Conservation (phyloP, 164 flowering plant species). For the Magnolia changhungtana region DNA sequence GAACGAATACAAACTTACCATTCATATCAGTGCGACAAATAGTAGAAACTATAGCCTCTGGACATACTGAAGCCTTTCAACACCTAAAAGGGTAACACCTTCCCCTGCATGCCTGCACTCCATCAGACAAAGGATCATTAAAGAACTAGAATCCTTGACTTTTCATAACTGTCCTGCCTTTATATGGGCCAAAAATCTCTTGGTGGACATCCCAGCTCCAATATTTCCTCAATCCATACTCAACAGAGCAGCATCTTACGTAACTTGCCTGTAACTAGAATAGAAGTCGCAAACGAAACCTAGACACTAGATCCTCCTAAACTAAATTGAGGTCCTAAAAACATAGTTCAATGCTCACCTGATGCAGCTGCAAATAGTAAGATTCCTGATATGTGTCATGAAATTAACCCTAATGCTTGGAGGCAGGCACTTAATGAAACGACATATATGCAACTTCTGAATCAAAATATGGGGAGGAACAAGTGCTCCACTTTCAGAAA, state of each 20-base stretch:
- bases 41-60: neutral
- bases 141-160: neutral
- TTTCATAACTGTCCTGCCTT: neutral
- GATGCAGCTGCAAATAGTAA: constrained; percentile 14
- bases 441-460: constrained; percentile 21
- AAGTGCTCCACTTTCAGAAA: constrained; percentile 29
- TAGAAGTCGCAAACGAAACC: constrained; percentile 6
- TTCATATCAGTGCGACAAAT: neutral
- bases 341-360: constrained; percentile 4
- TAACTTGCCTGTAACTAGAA: neutral
- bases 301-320: neutral
- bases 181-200: neutral
- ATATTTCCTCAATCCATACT: neutral
- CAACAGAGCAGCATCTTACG: neutral
- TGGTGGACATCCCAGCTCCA: neutral
- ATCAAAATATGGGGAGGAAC: constrained; percentile 19
- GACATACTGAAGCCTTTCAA: neutral
- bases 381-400: constrained; percentile 6
- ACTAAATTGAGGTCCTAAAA: neutral
- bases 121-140: neutral
- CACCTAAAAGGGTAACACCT: neutral
- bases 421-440: neutral
- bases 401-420: constrained; percentile 7
- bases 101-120: neutral
- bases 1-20: neutral